Conservation (phyloP, 2,329 filamentous ascomycete species). For the Lecanicillium sp. region DNA sequence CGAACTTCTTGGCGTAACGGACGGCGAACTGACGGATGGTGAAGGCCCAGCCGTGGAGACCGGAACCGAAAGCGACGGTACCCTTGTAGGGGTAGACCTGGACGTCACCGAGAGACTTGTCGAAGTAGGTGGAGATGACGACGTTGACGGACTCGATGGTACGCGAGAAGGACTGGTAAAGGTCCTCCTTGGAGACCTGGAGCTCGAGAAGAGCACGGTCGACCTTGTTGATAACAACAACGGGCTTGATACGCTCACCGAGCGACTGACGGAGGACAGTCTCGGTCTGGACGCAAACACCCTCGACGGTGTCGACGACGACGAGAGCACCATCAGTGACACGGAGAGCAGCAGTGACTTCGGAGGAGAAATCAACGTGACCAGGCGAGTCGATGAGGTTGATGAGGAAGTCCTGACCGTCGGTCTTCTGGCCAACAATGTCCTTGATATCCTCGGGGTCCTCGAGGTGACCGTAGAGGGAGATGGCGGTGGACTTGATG, state of each 20-base stretch:
- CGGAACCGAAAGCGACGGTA: constrained; percentile 97
- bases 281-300: constrained; percentile 99
- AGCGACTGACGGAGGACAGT: constrained; percentile 98
- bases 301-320: constrained; percentile 98
- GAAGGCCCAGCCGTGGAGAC: constrained; percentile 99
- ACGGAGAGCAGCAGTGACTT: constrained; percentile 98
- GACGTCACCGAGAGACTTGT: constrained; percentile 94
- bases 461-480: constrained; percentile 80
- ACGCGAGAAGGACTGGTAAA: constrained; percentile 99
- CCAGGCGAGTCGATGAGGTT: constrained; percentile 99
- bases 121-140: constrained; percentile 98
- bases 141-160: constrained; percentile 99
- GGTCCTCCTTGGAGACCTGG: constrained; percentile 96
- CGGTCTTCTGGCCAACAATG: constrained; percentile 78
- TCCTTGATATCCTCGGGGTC: constrained; percentile 89
- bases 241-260: constrained; percentile 99
- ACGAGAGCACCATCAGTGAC: constrained; percentile 99
- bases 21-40: constrained; percentile 95
- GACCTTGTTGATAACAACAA: constrained; percentile 99
- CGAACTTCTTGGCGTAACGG: constrained; percentile 99
- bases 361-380: constrained; percentile 99
- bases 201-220: constrained; percentile 98
- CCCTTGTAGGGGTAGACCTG: constrained; percentile 98
- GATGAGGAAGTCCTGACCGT: constrained; percentile 97
- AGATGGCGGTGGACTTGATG: constrained; percentile 99